phyloP scores from a whole-genome alignment of 192 early-diverging fungal species.

The Coemansia reversa region DNA sequence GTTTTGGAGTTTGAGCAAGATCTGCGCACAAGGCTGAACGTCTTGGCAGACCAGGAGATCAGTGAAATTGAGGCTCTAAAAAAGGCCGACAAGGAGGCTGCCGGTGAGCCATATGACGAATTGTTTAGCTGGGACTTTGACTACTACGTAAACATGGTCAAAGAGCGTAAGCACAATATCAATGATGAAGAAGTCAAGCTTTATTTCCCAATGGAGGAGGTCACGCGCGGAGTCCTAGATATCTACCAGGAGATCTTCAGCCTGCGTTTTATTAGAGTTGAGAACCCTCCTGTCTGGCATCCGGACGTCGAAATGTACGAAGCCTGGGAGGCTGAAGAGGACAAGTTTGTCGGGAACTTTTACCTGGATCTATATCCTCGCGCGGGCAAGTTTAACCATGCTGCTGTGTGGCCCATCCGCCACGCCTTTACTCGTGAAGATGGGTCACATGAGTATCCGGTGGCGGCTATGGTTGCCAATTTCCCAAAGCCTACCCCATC shows the following conservation, averaged over 20 bases:
- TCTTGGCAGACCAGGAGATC: conserved; percentile 62
- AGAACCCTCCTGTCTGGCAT: conserved; percentile 67
- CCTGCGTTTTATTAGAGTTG: conserved; percentile 66
- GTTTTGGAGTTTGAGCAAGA: conserved; percentile 69
- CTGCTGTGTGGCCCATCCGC: conserved; percentile 78
- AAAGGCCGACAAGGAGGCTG: conserved; percentile 52
- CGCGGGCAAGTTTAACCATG: conserved; percentile 72
- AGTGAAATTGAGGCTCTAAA: conserved; percentile 63
- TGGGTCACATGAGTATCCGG: conserved; percentile 60
- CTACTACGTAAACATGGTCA: conserved; percentile 71
- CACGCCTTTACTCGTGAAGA: conserved; percentile 60
- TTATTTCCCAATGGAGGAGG: conserved; percentile 70
- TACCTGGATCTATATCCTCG: conserved; percentile 76
- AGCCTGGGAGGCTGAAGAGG: conserved; percentile 67
- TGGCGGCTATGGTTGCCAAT: conserved; percentile 73
- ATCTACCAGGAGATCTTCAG: conserved; percentile 75
- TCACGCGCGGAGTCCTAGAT: conserved; percentile 66
- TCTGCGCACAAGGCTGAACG: conserved; percentile 59
- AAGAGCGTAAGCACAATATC: conserved; percentile 73
- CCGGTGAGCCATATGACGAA: conserved; percentile 59
- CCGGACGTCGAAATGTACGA: conserved; percentile 76
- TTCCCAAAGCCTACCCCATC: conserved; percentile 66
- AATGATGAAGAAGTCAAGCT: conserved; percentile 77
- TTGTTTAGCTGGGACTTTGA: conserved; percentile 71
- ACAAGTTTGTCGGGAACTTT: conserved; percentile 67